Evolutionary conservation across 1,284 basidiomycete genomes (phyloP), one percentile per base, ranked within the genome.

Genomic region (Moesziomyces sp.): DNA sequence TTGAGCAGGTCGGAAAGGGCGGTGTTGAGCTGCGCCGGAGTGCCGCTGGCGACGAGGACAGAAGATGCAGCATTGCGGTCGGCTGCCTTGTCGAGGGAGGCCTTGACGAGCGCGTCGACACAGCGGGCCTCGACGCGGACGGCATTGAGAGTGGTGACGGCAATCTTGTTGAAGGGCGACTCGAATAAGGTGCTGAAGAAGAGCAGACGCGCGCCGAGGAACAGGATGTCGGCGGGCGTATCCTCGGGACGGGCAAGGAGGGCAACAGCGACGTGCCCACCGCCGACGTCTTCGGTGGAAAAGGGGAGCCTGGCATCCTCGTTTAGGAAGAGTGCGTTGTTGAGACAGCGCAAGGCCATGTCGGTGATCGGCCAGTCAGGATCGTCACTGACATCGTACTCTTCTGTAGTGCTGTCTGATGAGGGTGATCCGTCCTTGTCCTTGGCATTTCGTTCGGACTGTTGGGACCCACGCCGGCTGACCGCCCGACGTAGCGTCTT

Each of bases 121-220:
- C 64, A 75, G 6, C 21, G 23, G 18, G 73, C 68, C 33, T 67
- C 60, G 40, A 62, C 59, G 10, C 50, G 45, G 0, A 80, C 58
- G n/a, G 60, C 58, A n/a, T 62, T 53, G 24, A 72, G 48, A 2
- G 49, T 44, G 35, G 73, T 61, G 7, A 81, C 79, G 3, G 72
- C 79, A 13, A 58, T 63, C 44, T 69, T 73, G 62, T 75, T 77
- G 56, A 80, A 77, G 1, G 69, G 61, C 33, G 74, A 65, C 43
- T 80, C 76, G 57, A 80, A 81, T 7, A 81, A 66, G n/a, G 79
- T 81, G 56, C 60, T 57, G 67, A 75, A 81, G 75, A 81, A 81
- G 21, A 80, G 50, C 5, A 81, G 68, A 3, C 79, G 60, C 2
- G 63, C 63, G 21, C 58, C 74, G 21, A 81, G 74, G 53, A 80